phyloP scores from a whole-genome alignment of 352 stramenopile genomes.

The Globisporangium okanoganense region DNA sequence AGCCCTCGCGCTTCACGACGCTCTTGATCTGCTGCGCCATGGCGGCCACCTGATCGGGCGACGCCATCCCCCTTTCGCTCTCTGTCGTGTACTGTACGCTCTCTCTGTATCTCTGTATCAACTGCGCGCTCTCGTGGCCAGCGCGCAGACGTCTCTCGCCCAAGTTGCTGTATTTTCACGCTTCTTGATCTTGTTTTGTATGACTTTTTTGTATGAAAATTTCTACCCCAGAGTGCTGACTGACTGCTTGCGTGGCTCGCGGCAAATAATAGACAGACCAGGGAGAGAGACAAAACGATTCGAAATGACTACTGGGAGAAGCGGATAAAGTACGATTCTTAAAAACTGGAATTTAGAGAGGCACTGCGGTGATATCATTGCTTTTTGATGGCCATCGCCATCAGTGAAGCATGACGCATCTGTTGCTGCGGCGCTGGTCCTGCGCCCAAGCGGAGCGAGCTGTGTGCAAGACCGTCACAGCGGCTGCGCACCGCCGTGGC shows the following conservation, averaged over 20 bases:
- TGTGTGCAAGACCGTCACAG: not conserved
- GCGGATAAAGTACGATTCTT: not conserved
- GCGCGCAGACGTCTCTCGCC: not conserved
- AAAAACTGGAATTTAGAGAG: not conserved
- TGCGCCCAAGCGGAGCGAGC: not conserved
- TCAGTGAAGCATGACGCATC: not conserved
- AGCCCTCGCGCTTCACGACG: constrained; percentile 57
- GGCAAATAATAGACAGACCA: constrained; percentile 6
- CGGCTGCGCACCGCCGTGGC: constrained; percentile 10
- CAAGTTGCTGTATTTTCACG: not conserved
- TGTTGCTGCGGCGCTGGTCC: not conserved
- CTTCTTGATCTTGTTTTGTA: not conserved
- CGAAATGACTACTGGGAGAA: not conserved
- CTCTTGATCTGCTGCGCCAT: constrained; percentile 75
- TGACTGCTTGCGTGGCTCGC: not conserved
- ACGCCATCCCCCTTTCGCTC: constrained; percentile 26
- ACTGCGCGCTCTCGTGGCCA: not conserved
- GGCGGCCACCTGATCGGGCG: constrained; percentile 42
- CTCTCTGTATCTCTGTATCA: no score
- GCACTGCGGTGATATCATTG: not conserved
- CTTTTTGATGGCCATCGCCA: constrained; percentile 6
- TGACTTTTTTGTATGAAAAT: constrained; percentile 10
- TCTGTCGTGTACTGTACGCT: not conserved
- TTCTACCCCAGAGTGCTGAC: not conserved
- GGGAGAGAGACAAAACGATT: not conserved